Evolutionary conservation across 768 basidiomycete genomes (phyloP).

Genomic region (Gloeophyllum trabeum): DNA sequence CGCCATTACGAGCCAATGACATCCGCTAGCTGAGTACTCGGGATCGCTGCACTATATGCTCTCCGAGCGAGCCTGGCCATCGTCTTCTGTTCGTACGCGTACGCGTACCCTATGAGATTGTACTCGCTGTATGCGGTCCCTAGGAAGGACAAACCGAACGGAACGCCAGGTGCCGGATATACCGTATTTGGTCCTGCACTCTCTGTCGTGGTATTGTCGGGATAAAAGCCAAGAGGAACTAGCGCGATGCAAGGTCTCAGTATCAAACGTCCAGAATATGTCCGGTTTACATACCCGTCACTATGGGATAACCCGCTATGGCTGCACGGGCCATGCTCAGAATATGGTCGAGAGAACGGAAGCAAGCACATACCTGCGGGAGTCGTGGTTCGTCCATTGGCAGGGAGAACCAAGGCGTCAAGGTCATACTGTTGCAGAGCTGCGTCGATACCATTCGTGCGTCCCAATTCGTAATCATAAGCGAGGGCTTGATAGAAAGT

Average conservation of each 20-base stretch:
- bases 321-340: slow-evolving; percentile 20
- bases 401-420: slow-evolving; percentile 21
- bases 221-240: slow-evolving; percentile 54
- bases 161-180: slow-evolving; percentile 40
- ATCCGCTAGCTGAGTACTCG: slow-evolving; percentile 12
- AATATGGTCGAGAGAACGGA: slow-evolving; percentile 5
- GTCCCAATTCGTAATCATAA: slow-evolving; percentile 18
- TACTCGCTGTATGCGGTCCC: slow-evolving; percentile 29
- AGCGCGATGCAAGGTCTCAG: not conserved
- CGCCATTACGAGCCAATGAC: slow-evolving; percentile 6
- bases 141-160: slow-evolving; percentile 52
- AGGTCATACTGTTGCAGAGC: slow-evolving; percentile 17
- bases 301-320: slow-evolving; percentile 55
- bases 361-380: slow-evolving; percentile 1
- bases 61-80: slow-evolving; percentile 10
- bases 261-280: not conserved
- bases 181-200: slow-evolving; percentile 17
- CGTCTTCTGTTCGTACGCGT: slow-evolving; percentile 20
- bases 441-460: slow-evolving; percentile 21
- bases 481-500: slow-evolving; percentile 20
- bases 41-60: slow-evolving; percentile 17
- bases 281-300: slow-evolving; percentile 33
- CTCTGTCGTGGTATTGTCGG: slow-evolving; percentile 30
- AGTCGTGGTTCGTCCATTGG: slow-evolving; percentile 16
- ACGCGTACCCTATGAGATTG: slow-evolving; percentile 15